A percentile compares a stretch with the other conserved stretches of the same genome.
These are phyloP conservation scores for Triticum dicoccoides DNA, from an alignment of 176 grass and related monocot species.

Conservation along the genomic window DNA sequence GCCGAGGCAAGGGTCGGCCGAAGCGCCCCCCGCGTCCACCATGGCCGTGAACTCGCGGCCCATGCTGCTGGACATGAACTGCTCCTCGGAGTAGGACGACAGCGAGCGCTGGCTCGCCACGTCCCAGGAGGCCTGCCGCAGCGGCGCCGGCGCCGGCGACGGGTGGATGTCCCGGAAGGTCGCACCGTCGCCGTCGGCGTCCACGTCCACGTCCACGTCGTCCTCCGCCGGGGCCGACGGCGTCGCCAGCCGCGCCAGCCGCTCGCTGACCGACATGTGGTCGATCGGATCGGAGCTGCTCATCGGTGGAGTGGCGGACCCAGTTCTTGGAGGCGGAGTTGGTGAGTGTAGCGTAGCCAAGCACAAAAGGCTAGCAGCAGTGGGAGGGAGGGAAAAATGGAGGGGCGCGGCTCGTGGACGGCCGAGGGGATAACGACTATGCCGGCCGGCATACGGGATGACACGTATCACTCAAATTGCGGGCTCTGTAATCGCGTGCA, in stretches of 20 bases:
- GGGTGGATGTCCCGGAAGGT: slow-evolving; percentile 66
- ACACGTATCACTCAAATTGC: not conserved
- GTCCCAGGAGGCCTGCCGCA: slow-evolving; percentile 50
- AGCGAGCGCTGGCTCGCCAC: slow-evolving; percentile 38
- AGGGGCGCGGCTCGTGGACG: not conserved
- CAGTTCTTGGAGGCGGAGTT: slow-evolving; percentile 3
- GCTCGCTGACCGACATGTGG: not conserved
- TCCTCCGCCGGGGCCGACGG: slow-evolving; percentile 30
- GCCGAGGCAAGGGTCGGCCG: not conserved
- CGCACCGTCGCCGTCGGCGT: not conserved
- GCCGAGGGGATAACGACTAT: not conserved
- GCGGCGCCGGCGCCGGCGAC: slow-evolving; percentile 9
- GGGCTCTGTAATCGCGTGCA: no score
- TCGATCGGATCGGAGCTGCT: not conserved
- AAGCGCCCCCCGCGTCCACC: slow-evolving; percentile 55
- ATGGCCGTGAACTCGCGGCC: slow-evolving; percentile 70
- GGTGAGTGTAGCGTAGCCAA: not conserved
- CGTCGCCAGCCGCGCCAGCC: not conserved
- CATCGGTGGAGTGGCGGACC: not conserved
- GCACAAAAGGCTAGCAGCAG: not conserved
- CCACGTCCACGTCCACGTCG: not conserved
- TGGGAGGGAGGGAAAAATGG: not conserved
- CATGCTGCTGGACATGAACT: slow-evolving; percentile 49
- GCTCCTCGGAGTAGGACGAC: slow-evolving; percentile 27
- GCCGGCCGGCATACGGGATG: not conserved